Conservation (phyloP, 805 yeast species). For the Scheffersomyces stipitis region DNA sequence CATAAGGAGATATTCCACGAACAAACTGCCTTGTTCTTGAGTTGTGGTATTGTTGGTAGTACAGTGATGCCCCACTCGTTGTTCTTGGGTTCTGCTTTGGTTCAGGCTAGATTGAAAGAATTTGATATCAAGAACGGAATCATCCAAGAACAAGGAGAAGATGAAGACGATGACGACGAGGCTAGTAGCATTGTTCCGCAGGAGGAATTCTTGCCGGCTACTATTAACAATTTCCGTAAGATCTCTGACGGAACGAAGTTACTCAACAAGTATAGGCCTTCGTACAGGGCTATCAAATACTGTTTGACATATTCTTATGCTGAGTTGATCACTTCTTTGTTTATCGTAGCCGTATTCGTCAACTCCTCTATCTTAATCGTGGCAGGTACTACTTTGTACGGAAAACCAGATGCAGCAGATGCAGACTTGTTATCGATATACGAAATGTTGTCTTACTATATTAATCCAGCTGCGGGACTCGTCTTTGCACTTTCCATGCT, state of each 20-base stretch:
- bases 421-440: constrained; percentile 47
- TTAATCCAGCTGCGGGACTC: constrained; percentile 45
- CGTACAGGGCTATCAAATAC: constrained; percentile 41
- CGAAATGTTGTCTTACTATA: constrained; percentile 42
- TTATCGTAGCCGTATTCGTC: constrained; percentile 44
- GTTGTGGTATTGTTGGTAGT: constrained; percentile 48
- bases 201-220: constrained; percentile 13
- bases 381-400: constrained; percentile 41
- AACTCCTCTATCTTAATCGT: constrained; percentile 47
- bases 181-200: constrained; percentile 1
- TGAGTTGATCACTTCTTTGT: constrained; percentile 41
- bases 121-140: constrained; percentile 37
- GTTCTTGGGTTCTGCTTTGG: constrained; percentile 44
- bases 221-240: constrained; percentile 17
- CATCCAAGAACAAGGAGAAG: constrained; percentile 8
- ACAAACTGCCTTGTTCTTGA: constrained; percentile 39
- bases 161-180: constrained; percentile 6
- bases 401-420: constrained; percentile 45
- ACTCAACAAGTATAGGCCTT: constrained; percentile 37
- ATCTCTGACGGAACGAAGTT: constrained; percentile 31
- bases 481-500: constrained; percentile 47
- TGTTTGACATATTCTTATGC: constrained; percentile 40
- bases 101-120: constrained; percentile 43
- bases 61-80: constrained; percentile 50
- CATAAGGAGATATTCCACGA: constrained; percentile 30